These are phyloP conservation scores for Hemisphaericaspora xylanilytica DNA, from an alignment of 1,139 yeast genomes.

Conservation along the genomic window DNA sequence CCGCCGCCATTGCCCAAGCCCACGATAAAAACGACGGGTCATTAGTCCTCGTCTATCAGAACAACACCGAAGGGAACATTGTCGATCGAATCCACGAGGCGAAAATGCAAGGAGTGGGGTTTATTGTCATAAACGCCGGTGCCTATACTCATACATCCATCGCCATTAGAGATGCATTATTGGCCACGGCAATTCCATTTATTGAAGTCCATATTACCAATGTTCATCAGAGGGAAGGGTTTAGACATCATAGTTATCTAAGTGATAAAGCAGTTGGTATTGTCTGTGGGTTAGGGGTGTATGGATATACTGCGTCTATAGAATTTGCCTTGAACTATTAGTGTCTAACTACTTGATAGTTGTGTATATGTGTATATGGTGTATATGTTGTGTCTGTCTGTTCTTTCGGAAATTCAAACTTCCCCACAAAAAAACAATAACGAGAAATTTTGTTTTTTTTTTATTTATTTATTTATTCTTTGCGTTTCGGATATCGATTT, in stretches of 20 bases:
- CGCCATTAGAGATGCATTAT: slow-evolving; percentile 48
- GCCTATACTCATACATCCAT: slow-evolving; percentile 53
- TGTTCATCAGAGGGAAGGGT: slow-evolving; percentile 49
- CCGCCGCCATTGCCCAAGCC: slow-evolving; percentile 39
- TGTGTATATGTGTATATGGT: no score
- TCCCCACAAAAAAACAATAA: no score
- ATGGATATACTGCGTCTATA: slow-evolving; percentile 49
- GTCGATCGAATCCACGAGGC: slow-evolving; percentile 49
- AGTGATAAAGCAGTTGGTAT: slow-evolving; percentile 50
- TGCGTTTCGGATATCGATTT: no score
- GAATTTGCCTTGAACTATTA: slow-evolving; percentile 45
- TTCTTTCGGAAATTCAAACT: no score
- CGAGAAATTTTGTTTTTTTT: no score
- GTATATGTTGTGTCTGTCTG: no score
- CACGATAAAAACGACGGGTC: slow-evolving; percentile 27
- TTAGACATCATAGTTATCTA: slow-evolving; percentile 48
- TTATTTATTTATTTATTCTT: no score
- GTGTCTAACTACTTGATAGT: no score
- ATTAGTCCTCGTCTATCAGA: slow-evolving; percentile 34
- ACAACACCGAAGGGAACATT: slow-evolving; percentile 47
- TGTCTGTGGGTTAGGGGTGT: slow-evolving; percentile 47
- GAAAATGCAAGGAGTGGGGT: slow-evolving; percentile 36
- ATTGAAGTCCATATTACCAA: slow-evolving; percentile 51
- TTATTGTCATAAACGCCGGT: slow-evolving; percentile 48
- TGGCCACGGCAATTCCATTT: slow-evolving; percentile 48